Evolutionary conservation across 331 rosid genomes (phyloP), one percentile per base, ranked within the genome.

Genomic region (Prunus yedoensis): DNA sequence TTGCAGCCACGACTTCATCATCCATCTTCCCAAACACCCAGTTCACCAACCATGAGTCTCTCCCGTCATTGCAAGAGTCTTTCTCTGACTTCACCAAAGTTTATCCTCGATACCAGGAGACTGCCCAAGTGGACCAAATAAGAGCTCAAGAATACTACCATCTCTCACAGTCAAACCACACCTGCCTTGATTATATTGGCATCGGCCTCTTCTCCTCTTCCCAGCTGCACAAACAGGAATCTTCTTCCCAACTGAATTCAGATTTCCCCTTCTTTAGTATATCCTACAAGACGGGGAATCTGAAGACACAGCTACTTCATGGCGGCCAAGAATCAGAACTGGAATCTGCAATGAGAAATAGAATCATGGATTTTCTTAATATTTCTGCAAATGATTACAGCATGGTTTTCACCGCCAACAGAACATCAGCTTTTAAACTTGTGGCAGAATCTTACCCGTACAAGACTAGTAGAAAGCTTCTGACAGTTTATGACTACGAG

Each of bases 341-440:
- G 35, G 97, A 92, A 89, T 84, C 89, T 14, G 77, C 84, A 67
- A 87, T 92, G 88, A 90, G 76, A 64, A 86, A 78, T 62, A 83
- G 96, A 75, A 94, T 94, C 64, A 87, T 92, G 93, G 38, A 70
- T 0, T 92, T 90, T 53, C 89, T 91, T 11, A 91, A 90, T 64
- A 79, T 94, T 58, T 85, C 92, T 0, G 93, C 86, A 54, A 82
- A 32, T 20, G 98, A 94, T 71, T 94, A 94, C 82, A 79, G 74
- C 84, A 89, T 94, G 92, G 91, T 94, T 75, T 94, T 94, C 83
- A 94, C 99, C 8, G 95, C 99, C 56, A 94, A 91, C 50, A 88
- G 97, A 84, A 88, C 99, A 10, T 84, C 97, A 0, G 97, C 99
- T 56, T 94, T 94, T 75, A 94, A 90, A 54, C 92, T 94, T 41